Conservation (phyloP, 2,329 filamentous ascomycete species). For the Setomelanomma holmii region DNA sequence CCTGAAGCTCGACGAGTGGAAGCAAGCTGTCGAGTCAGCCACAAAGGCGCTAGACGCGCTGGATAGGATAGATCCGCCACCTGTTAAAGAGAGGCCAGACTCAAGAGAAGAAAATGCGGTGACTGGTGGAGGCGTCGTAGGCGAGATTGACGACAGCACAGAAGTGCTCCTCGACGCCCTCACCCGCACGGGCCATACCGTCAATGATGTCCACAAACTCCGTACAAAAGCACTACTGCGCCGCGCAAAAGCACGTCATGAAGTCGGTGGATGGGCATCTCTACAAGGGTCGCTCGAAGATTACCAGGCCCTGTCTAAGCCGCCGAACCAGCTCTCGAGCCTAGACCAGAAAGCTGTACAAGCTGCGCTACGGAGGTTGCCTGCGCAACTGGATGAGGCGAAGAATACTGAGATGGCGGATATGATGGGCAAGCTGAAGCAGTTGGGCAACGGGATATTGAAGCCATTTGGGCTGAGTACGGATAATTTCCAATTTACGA, state of each 20-base stretch:
- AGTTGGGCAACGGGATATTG: constrained; percentile 87
- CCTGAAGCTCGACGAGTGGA: constrained; percentile 84
- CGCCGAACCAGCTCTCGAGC: constrained; percentile 64
- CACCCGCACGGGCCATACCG: constrained; percentile 31
- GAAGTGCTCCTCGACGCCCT: constrained; percentile 44
- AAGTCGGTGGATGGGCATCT: constrained; percentile 78
- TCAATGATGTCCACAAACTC: constrained; percentile 75
- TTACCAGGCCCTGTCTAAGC: constrained; percentile 71
- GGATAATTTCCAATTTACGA: constrained; percentile 91
- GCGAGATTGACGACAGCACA: constrained; percentile 63
- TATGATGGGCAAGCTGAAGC: constrained; percentile 97
- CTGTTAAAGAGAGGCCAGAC: constrained; percentile 35
- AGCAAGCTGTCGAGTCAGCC: constrained; percentile 77
- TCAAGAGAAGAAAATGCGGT: constrained; percentile 54
- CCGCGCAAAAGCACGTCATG: constrained; percentile 74
- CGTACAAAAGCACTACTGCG: constrained; percentile 83
- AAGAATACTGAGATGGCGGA: constrained; percentile 89
- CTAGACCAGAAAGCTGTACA: constrained; percentile 74
- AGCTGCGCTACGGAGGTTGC: constrained; percentile 70
- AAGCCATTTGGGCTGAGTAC: constrained; percentile 94
- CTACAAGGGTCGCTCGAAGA: constrained; percentile 81
- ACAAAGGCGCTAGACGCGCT: constrained; percentile 75
- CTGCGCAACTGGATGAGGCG: constrained; percentile 73
- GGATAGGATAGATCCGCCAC: constrained; percentile 63
- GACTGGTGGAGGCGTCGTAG: constrained; percentile 61